phyloP scores from a whole-genome alignment of 805 yeast genomes.

The Starmerella floricola region DNA sequence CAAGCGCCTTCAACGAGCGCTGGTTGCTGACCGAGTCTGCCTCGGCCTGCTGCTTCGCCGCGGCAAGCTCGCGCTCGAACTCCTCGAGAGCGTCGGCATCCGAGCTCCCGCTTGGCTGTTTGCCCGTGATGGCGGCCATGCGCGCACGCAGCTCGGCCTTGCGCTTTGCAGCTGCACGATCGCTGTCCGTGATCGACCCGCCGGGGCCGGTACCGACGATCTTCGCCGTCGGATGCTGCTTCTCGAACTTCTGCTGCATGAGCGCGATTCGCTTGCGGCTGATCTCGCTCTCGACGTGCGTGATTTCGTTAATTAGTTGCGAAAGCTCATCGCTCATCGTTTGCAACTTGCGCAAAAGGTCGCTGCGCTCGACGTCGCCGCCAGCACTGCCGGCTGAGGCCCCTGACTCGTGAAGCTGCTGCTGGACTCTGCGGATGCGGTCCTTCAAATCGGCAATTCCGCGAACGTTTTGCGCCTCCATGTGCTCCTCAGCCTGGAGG shows the following conservation, averaged over 20 bases:
- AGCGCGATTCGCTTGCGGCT: slow-evolving; percentile 53
- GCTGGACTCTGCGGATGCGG: slow-evolving; percentile 40
- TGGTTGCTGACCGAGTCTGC: slow-evolving; percentile 46
- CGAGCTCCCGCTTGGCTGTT: slow-evolving; percentile 33
- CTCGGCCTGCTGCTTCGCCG: slow-evolving; percentile 41
- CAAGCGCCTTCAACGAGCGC: slow-evolving; percentile 56
- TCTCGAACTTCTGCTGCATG: slow-evolving; percentile 42
- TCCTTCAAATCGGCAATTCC: slow-evolving; percentile 56
- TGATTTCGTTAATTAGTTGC: slow-evolving; percentile 48
- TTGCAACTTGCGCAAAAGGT: slow-evolving; percentile 47
- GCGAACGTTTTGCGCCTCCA: slow-evolving; percentile 33
- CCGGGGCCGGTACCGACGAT: slow-evolving; percentile 74
- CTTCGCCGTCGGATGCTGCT: slow-evolving; percentile 58
- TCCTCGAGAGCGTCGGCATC: slow-evolving; percentile 38
- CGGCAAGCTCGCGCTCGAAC: slow-evolving; percentile 43
- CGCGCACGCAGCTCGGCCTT: slow-evolving; percentile 69
- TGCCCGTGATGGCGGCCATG: slow-evolving; percentile 89
- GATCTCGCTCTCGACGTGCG: slow-evolving; percentile 55
- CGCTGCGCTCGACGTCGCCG: slow-evolving; percentile 24
- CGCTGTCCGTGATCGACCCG: slow-evolving; percentile 76
- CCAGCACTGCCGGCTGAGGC: slow-evolving; percentile 17
- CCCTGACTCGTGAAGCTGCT: slow-evolving; percentile 24
- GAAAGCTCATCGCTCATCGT: slow-evolving; percentile 64
- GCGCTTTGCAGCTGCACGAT: slow-evolving; percentile 65
- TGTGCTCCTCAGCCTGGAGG: slow-evolving; percentile 30